Evolutionary conservation across 345 rosid genomes (phyloP).

Genomic region (Brassica nigra): DNA sequence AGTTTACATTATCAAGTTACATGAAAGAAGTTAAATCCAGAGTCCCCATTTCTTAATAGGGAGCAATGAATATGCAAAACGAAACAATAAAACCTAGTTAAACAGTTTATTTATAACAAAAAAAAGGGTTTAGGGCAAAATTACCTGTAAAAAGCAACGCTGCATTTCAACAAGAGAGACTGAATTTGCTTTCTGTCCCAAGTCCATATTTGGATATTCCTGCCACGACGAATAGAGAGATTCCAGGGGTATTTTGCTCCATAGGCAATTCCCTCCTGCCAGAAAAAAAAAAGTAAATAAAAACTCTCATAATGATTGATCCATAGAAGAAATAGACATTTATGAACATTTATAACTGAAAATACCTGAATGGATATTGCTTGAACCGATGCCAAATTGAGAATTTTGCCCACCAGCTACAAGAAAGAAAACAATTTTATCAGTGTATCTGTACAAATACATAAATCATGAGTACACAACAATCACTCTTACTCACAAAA

Average conservation of each 20-base stretch:
- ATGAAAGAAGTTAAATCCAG: constrained; percentile 17
- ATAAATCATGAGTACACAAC: constrained; percentile 5
- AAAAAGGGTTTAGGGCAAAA: not conserved
- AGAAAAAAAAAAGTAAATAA: not conserved
- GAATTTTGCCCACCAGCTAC: constrained; percentile 77
- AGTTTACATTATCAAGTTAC: constrained; percentile 5
- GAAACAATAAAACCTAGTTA: not conserved
- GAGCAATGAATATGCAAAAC: not conserved
- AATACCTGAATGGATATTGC: constrained; percentile 60
- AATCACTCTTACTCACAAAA: constrained; percentile 53
- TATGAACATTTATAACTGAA: constrained; percentile 10
- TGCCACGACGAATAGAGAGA: constrained; percentile 71
- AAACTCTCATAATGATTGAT: not conserved
- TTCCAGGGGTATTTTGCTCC: constrained; percentile 79
- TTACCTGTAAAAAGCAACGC: constrained; percentile 81
- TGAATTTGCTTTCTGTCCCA: constrained; percentile 82
- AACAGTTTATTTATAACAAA: not conserved
- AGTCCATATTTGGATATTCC: constrained; percentile 69
- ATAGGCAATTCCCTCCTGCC: constrained; percentile 76
- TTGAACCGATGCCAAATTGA: constrained; percentile 55
- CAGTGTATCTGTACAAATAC: constrained; percentile 22
- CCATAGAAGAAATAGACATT: constrained; percentile 13
- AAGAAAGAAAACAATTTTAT: constrained; percentile 32
- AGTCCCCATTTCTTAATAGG: constrained; percentile 4
- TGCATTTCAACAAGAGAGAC: constrained; percentile 66